A percentile compares a stretch with the other conserved stretches of the same genome.
Conservation (phyloP, 176 grass and related monocot species). For the Oryza coarctata region DNA sequence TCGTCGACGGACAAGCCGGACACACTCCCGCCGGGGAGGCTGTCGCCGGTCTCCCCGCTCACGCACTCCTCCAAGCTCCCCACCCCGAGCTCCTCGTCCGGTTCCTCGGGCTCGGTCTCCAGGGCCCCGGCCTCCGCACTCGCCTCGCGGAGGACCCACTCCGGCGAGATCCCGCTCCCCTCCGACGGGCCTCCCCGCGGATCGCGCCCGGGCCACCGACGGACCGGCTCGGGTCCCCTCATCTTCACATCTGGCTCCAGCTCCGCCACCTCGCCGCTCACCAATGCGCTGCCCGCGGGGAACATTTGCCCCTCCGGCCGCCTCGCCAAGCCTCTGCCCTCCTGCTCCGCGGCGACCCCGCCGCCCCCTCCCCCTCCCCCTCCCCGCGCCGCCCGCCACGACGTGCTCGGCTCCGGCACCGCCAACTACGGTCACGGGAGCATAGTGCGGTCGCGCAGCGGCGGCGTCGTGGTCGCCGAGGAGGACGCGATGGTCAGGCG, state of each 20-base stretch:
- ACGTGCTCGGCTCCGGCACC: slow-evolving; percentile 84
- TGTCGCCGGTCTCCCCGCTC: slow-evolving; percentile 73
- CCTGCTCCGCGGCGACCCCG: slow-evolving; percentile 39
- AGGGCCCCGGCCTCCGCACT: slow-evolving; percentile 35
- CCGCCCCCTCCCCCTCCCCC: slow-evolving; percentile 36
- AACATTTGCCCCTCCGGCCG: slow-evolving; percentile 93
- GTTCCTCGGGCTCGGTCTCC: slow-evolving; percentile 70
- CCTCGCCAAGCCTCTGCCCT: slow-evolving; percentile 51
- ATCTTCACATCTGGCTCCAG: slow-evolving; percentile 64
- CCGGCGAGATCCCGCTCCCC: slow-evolving; percentile 70
- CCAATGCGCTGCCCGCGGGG: slow-evolving; percentile 66
- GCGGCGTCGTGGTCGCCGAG: slow-evolving; percentile 13
- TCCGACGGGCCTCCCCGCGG: slow-evolving; percentile 19
- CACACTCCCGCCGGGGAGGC: slow-evolving; percentile 48
- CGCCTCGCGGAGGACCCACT: slow-evolving; percentile 64
- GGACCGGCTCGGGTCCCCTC: slow-evolving; percentile 81
- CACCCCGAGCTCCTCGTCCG: slow-evolving; percentile 62
- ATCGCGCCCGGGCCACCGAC: slow-evolving; percentile 53
- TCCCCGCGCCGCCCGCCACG: slow-evolving; percentile 46
- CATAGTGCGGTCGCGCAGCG: slow-evolving; percentile 67
- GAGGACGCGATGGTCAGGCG: slow-evolving; percentile 56
- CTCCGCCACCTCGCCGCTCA: slow-evolving; percentile 73
- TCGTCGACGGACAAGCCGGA: slow-evolving; percentile 73
- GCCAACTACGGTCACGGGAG: slow-evolving; percentile 92
- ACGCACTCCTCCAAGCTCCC: slow-evolving; percentile 46